These are phyloP conservation scores for Penicillium goetzii DNA, from an alignment of 495 filamentous ascomycete genomes.

Conservation along the genomic window DNA sequence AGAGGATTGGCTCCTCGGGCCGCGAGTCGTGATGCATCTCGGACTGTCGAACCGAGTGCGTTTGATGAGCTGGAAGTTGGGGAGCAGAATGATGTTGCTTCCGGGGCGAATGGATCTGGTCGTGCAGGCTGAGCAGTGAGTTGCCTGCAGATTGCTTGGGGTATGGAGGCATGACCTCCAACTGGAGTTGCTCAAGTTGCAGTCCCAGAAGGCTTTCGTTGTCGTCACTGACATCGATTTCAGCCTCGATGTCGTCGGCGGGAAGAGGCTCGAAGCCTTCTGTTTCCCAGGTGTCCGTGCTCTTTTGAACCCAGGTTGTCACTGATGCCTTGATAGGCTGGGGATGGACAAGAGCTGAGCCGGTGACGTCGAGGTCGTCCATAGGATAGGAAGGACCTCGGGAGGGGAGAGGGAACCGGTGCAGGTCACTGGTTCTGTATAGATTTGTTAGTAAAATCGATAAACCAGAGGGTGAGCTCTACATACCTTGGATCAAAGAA, in stretches of 20 bases:
- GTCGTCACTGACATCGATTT: neutral
- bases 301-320: neutral
- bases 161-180: constrained; percentile 17
- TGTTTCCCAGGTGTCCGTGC: neutral
- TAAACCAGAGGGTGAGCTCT: neutral
- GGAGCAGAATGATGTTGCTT: neutral
- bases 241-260: neutral
- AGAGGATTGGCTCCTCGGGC: neutral
- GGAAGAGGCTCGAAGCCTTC: constrained; percentile 7
- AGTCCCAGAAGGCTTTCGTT: neutral
- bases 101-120: constrained; percentile 9
- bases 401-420: neutral
- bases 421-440: constrained; percentile 14
- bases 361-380: neutral
- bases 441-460: neutral
- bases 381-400: too few species aligned
- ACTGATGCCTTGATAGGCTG: neutral
- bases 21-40: neutral
- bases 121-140: constrained; percentile 12
- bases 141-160: constrained; percentile 7
- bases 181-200: neutral
- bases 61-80: neutral
- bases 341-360: neutral
- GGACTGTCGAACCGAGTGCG: neutral
- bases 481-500: constrained; percentile 17